Conservation (phyloP, 2,329 filamentous ascomycete genomes). For the Talaromyces sp. region DNA sequence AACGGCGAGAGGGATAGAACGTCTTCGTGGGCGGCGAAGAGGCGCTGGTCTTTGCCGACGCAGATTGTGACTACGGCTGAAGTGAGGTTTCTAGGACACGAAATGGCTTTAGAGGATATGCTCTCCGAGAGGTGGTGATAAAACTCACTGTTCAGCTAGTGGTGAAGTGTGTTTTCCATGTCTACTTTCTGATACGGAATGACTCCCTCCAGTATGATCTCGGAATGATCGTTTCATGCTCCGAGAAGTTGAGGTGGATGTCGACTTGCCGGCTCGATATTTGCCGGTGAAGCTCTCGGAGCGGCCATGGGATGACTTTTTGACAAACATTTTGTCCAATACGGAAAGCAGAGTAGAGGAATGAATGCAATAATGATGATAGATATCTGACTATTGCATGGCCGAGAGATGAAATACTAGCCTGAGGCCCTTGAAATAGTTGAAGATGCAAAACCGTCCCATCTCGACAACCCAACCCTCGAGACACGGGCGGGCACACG, state of each 20-base stretch:
- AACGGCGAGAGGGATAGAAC: conserved; percentile 82
- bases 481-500: neutral
- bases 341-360: neutral
- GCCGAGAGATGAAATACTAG: neutral
- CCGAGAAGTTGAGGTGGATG: conserved; percentile 26
- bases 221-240: conserved; percentile 35
- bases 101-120: neutral
- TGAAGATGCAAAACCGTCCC: neutral
- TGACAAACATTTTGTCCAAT: conserved; percentile 22
- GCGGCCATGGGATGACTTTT: conserved; percentile 28
- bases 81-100: conserved; percentile 49
- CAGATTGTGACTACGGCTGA: conserved; percentile 82
- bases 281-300: conserved; percentile 41
- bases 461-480: neutral
- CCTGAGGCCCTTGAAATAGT: neutral
- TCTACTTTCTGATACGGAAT: conserved; percentile 27
- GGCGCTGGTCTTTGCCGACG: conserved; percentile 77
- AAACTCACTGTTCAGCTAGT: conserved; percentile 37
- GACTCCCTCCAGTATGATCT: conserved; percentile 30
- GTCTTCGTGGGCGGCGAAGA: conserved; percentile 95
- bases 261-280: conserved; percentile 44
- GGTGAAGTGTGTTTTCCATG: conserved; percentile 34
- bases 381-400: neutral
- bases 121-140: neutral
- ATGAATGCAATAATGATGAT: neutral